Evolutionary conservation across 768 basidiomycete species (phyloP).

Genomic region (Gelatoporia subvermispora): DNA sequence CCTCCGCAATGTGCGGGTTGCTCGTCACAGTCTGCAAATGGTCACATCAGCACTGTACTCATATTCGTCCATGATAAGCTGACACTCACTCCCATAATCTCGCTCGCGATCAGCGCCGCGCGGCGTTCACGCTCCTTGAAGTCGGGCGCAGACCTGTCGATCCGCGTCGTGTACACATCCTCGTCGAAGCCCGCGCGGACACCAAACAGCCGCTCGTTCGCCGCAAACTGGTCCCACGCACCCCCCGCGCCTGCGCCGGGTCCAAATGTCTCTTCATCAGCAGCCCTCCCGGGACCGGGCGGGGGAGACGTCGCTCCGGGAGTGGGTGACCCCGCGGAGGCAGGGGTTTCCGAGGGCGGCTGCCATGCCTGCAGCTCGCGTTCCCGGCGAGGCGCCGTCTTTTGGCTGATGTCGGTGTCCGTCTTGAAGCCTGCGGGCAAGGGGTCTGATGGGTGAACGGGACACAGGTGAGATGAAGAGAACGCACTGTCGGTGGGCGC

Average conservation of each 20-base stretch:
- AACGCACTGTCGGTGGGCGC: constrained; percentile 53
- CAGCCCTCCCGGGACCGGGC: background rate
- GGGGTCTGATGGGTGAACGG: background rate
- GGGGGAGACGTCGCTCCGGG: constrained; percentile 10
- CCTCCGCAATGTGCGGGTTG: constrained; percentile 89
- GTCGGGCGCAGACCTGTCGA: constrained; percentile 80
- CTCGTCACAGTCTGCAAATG: constrained; percentile 46
- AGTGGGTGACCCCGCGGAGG: constrained; percentile 26
- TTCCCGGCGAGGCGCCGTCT: constrained; percentile 49
- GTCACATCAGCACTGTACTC: background rate
- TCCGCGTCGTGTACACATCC: constrained; percentile 89
- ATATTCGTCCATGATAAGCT: background rate
- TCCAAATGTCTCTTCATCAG: constrained; percentile 71
- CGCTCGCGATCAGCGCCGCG: constrained; percentile 84
- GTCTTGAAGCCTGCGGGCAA: constrained; percentile 66
- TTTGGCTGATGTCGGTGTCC: constrained; percentile 71
- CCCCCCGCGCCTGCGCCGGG: constrained; percentile 36
- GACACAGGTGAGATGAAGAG: background rate
- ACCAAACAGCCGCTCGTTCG: constrained; percentile 90
- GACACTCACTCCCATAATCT: constrained; percentile 76
- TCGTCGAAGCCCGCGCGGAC: constrained; percentile 90
- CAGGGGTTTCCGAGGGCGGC: constrained; percentile 25
- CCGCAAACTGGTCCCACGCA: constrained; percentile 90
- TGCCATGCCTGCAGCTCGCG: constrained; percentile 84
- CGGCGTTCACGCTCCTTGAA: constrained; percentile 85